These are phyloP conservation scores for Penicillium atrosanguineum DNA, from an alignment of 495 filamentous ascomycete genomes.

Conservation along the genomic window DNA sequence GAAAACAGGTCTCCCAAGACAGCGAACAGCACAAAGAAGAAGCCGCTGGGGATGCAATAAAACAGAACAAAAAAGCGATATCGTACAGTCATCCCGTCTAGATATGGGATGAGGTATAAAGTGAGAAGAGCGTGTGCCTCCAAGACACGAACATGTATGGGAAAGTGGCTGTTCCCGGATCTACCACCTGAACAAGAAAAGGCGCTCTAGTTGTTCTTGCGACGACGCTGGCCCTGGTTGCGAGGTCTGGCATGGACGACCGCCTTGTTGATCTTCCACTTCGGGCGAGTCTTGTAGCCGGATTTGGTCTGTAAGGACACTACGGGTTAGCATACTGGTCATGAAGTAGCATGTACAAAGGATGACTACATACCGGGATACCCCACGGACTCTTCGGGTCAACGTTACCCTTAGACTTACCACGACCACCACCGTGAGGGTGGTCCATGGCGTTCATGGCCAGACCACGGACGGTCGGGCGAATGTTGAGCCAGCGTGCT, in stretches of 20 bases:
- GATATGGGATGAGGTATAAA: slow-evolving; percentile 18
- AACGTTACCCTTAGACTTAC: slow-evolving; percentile 97
- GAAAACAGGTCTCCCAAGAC: slow-evolving; percentile 18
- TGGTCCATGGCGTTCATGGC: slow-evolving; percentile 98
- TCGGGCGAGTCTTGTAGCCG: slow-evolving; percentile 89
- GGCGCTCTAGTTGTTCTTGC: slow-evolving; percentile 42
- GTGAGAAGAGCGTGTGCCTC: slow-evolving; percentile 12
- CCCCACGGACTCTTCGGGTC: slow-evolving; percentile 96
- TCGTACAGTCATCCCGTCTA: slow-evolving; percentile 25
- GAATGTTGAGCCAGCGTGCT: slow-evolving; percentile 85
- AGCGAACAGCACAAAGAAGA: slow-evolving; percentile 5
- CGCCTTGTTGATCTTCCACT: slow-evolving; percentile 75
- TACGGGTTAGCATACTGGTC: slow-evolving; percentile 17
- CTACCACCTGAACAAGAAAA: background rate
- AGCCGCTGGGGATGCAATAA: slow-evolving; percentile 12
- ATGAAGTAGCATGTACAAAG: slow-evolving; percentile 1
- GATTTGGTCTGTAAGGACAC: slow-evolving; percentile 69
- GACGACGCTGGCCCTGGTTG: slow-evolving; percentile 70
- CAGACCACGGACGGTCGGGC: slow-evolving; percentile 91
- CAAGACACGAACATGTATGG: slow-evolving; percentile 4
- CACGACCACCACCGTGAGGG: slow-evolving; percentile 97
- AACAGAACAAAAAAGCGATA: slow-evolving; percentile 16
- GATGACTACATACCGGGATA: slow-evolving; percentile 67
- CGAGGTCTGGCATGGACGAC: slow-evolving; percentile 71
- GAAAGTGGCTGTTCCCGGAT: background rate